Percentiles rank a stretch among this genome's conserved stretches.
Evolutionary conservation across 1,284 basidiomycete genomes (phyloP).

Genomic region (Moesziomyces aphidis): DNA sequence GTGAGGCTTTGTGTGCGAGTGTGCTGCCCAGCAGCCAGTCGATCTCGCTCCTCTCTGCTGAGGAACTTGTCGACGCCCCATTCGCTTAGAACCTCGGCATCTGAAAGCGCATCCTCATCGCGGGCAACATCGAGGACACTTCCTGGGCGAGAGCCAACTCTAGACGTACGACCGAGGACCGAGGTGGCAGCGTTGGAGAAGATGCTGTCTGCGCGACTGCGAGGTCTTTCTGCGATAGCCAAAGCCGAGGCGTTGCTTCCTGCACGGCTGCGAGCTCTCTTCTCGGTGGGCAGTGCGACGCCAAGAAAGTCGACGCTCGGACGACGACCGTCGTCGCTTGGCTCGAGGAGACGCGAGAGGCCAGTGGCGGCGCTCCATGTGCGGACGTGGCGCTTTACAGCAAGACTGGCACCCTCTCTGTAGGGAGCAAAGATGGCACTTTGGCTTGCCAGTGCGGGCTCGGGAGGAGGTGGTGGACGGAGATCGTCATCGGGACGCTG

Average conservation of each 20-base stretch:
- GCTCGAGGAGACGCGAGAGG: conserved; percentile 35
- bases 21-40: conserved; percentile 35
- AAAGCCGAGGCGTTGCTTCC: conserved; percentile 36
- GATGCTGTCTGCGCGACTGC: conserved; percentile 36
- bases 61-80: conserved; percentile 64
- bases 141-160: conserved; percentile 21
- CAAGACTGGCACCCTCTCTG: conserved; percentile 30
- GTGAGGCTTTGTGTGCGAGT: conserved; percentile 44
- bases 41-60: conserved; percentile 47
- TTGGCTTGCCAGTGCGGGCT: conserved; percentile 57
- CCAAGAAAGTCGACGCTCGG: conserved; percentile 60
- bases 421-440: conserved; percentile 61
- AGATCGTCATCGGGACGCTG: conserved; percentile 21
- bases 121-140: conserved; percentile 16
- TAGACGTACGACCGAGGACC: conserved; percentile 34
- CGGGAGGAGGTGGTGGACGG: conserved; percentile 44
- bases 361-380: conserved; percentile 47
- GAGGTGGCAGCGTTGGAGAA: conserved; percentile 35
- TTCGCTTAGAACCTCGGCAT: conserved; percentile 44
- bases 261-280: conserved; percentile 36
- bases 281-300: conserved; percentile 54
- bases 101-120: conserved; percentile 10
- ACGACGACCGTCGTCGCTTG: conserved; percentile 34
- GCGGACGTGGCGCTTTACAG: conserved; percentile 43
- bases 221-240: conserved; percentile 8